Evolutionary conservation across 2,329 filamentous ascomycete species (phyloP).

Genomic region (Coleophoma eucalyptorum): DNA sequence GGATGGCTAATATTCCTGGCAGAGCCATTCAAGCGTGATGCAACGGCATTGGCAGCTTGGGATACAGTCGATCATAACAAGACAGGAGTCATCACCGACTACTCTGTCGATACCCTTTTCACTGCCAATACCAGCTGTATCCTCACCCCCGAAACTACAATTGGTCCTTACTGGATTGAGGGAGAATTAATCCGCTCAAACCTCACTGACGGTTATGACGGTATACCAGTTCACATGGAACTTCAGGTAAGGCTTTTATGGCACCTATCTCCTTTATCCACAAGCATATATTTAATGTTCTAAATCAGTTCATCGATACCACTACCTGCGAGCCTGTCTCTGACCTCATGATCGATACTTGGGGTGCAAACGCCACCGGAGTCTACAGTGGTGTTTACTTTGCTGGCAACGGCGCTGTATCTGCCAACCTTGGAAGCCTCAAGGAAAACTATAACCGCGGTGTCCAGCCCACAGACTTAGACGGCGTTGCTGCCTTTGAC

Average conservation of each 20-base stretch:
- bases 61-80: slow-evolving; percentile 5
- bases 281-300: not conserved
- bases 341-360: slow-evolving; percentile 45
- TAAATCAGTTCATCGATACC: not conserved
- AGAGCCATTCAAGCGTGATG: slow-evolving; percentile 5
- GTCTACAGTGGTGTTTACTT: slow-evolving; percentile 44
- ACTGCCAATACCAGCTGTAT: too few species aligned
- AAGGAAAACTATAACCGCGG: slow-evolving; percentile 29
- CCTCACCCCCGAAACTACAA: too few species aligned
- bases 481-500: slow-evolving; percentile 36
- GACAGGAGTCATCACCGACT: not conserved
- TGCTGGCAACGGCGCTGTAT: slow-evolving; percentile 33
- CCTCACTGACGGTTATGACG: not conserved
- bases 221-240: not conserved
- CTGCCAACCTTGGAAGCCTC: not conserved
- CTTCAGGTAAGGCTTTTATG: not conserved
- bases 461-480: slow-evolving; percentile 32
- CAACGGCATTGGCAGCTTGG: too few species aligned
- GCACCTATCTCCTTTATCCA: not conserved
- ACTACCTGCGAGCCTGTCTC: not conserved
- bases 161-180: not conserved
- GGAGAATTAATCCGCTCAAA: not conserved
- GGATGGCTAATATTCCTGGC: too few species aligned
- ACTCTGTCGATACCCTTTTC: not conserved
- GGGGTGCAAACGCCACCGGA: slow-evolving; percentile 33